Evolutionary conservation across 306 rosid species (phyloP).

Genomic region (Begonia peltatifolia): DNA sequence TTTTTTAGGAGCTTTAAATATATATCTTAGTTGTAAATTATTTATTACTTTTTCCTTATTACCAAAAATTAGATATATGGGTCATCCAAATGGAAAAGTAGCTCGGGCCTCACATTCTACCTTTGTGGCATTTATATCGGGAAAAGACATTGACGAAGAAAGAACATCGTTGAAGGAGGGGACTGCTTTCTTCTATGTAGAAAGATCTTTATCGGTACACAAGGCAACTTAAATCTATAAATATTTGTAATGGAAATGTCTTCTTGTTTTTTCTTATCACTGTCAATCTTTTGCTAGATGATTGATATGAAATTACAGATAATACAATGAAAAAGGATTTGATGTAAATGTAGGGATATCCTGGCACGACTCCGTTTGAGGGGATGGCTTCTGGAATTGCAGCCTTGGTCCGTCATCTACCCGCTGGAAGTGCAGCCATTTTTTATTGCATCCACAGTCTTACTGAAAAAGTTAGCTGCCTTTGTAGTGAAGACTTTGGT

Average conservation of each 20-base stretch:
- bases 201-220: slow-evolving; percentile 61
- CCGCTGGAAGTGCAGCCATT: slow-evolving; percentile 86
- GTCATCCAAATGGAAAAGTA: slow-evolving; percentile 73
- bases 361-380: slow-evolving; percentile 76
- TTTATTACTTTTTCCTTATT: slow-evolving; percentile 25
- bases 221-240: background rate
- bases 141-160: slow-evolving; percentile 38
- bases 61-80: slow-evolving; percentile 56
- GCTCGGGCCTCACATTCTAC: slow-evolving; percentile 77
- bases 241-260: too few species aligned
- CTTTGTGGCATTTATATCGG: slow-evolving; percentile 49
- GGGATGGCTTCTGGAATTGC: slow-evolving; percentile 93
- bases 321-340: background rate
- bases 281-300: too few species aligned
- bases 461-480: slow-evolving; percentile 41
- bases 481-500: slow-evolving; percentile 35
- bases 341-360: slow-evolving; percentile 55
- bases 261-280: too few species aligned
- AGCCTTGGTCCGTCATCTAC: slow-evolving; percentile 66
- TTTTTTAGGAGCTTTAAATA: background rate
- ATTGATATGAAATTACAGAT: too few species aligned
- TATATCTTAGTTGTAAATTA: background rate
- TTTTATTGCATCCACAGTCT: slow-evolving; percentile 64
- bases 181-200: slow-evolving; percentile 71
- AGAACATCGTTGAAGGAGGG: slow-evolving; percentile 62